Evolutionary conservation across 495 filamentous ascomycete genomes (phyloP), one percentile per base, ranked within the genome.

Genomic region (Xylaria scruposa): DNA sequence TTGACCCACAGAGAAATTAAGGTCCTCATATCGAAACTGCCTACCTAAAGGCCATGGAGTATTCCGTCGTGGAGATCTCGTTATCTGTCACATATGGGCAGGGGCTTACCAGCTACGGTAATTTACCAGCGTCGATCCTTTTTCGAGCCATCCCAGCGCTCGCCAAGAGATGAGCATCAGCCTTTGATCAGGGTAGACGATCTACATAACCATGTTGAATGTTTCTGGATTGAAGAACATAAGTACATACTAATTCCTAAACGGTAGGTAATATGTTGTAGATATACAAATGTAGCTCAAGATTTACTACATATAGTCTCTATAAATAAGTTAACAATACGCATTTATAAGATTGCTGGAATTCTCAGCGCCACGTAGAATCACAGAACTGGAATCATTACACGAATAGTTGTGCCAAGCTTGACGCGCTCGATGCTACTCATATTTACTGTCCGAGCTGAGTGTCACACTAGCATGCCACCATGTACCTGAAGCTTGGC

Each of bases 101-200:
- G 36, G 59, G 36, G 31, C 17, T 8, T n/a, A 36, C 17, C 17
- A 19, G 33, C 19, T 38, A 38, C 10, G 26, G n/a, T 38, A 61
- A 40, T 38, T 40, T 61, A 61, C 59, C 36, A 42, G 59, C n/a
- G 59, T 61, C 1, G 59, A 61, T 61, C 59, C n/a, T 42, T 61
- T 38, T 24, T 19, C 19, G 10, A 38, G 31, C 36, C 59, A 26
- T 40, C 36, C 31, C n/a, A 21, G 31, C 59, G 19, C 36, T 61
- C 19, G 36, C 59, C 36, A 61, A 61, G 31, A 38, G 19, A 24
- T 61, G 13, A 40, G 26, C 40, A 38, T 61, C n/a, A 61, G 40
- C 10, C 36, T 42, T 61, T 1, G 10, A 12, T 61, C 36, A 13
- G 42, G 36, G 24, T 42, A 42, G 6, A 61, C 24, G 19, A 61